Evolutionary conservation across 202 grass and related monocot genomes (phyloP), one percentile per base, ranked within the genome.

Genomic region (Schoenoplectus tabernaemontani): DNA sequence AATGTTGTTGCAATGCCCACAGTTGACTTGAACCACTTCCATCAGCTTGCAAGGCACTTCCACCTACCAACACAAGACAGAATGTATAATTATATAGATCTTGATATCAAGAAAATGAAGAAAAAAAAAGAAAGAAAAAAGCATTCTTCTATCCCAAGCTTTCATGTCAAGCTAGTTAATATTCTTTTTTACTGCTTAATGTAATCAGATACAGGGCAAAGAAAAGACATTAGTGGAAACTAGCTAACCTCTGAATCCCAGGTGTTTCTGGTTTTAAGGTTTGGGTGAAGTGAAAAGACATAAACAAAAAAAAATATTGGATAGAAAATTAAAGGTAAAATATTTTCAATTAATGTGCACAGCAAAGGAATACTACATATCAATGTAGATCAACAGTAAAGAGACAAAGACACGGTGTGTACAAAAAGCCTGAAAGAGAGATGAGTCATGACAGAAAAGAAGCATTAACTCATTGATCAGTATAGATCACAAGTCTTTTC

Each of bases 1-100:
- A 43, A 96, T 85, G 59, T 88, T 89, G 85, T 99, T 93, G 90
- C 96, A 99, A 78, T 96, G 90, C n/a, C 96, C 96, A 76, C 96
- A 99, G 46, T 99, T 96, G 42, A 99, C 96, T 41, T 91, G 90
- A 74, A 93, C 92, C 26, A 88, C 90, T 64, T 96, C 88, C 96
- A 89, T 99, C 53, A 96, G 86, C 83, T 91, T 99, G 88, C 85
- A 87, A 90, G 92, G 92, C 66, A 96, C 90, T 65, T 92, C 92
- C 75, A 99, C 96, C 96, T 99, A 98, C 68, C 87, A 86, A 90
- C 87, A 85, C 68, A 87, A 81, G 82, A 88, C 30, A 50, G 4
- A n/a, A n/a, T n/a, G n/a, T n/a, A 36, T 36, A 36, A 60, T 79
- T 51, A 80, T 39, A 9, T 43, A 48, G 15, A 46, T 64, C 53